Evolutionary conservation across 1,284 basidiomycete species (phyloP), one percentile per base, ranked within the genome.

Genomic region (Cryptococcus hybrid): DNA sequence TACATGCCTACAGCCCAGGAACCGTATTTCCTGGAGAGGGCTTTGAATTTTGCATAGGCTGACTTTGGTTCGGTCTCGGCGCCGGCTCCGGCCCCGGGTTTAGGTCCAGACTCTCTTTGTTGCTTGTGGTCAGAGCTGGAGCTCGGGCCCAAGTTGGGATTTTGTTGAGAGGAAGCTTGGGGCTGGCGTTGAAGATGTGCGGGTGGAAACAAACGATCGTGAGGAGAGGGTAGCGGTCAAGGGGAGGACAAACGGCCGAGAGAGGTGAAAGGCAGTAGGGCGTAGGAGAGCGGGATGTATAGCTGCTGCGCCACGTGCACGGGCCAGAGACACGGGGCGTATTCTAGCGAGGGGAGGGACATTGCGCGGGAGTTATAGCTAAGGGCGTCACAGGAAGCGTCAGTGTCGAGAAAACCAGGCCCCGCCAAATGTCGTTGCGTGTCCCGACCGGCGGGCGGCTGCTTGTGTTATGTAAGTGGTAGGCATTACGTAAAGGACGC

Each of bases 1-100:
- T 97, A 96, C 46, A 96, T 86, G 42, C 88, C 89, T 30, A 96
- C 82, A 5, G 93, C 90, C 72, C 93, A 93, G 87, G 89, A 91
- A 37, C 93, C 93, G 73, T 97, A 95, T 5, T 88, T 85, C 70
- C 89, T 92, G 64, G 94, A 88, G 60, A 96, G 86, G 66, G 86
- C 83, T 76, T 90, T 94, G 42, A 96, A 83, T 13, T 87, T 85
- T 42, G 64, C 57, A 53, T 71, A 70, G 30, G 71, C 69, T 2
- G 68, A 65, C 46, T 60, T 55, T 30, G 62, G 55, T 55, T 55
- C 62, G 34, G 54, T 40, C 24, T 24, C 24, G 24, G 24, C 76
- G 89, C 84, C 2, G 87, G 84, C 55, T 89, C 79, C 13, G 58
- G 43, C 9, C 35, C 36, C 42, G 52, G 24, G 30, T 52, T 34